Percentiles rank a stretch among this genome's conserved stretches.
phyloP scores from a whole-genome alignment of 192 early-diverging fungal species.

The Backusella sp. region DNA sequence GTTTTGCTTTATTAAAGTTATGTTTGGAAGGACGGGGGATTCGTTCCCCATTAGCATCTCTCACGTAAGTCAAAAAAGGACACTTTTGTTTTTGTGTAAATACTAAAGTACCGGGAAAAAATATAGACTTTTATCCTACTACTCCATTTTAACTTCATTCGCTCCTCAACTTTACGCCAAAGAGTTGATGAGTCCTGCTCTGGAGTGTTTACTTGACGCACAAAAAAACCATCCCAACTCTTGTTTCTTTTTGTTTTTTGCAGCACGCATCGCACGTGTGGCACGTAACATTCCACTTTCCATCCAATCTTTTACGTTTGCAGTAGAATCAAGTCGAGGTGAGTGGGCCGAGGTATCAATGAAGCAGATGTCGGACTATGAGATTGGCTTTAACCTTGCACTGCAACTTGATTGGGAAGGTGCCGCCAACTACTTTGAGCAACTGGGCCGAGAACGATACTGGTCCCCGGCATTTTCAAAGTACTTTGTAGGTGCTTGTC shows the following conservation, averaged over 20 bases:
- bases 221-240: constrained; percentile 34
- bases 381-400: constrained; percentile 47
- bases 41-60: constrained; percentile 48
- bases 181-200: constrained; percentile 11
- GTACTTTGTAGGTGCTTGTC: constrained; percentile 43
- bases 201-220: constrained; percentile 22
- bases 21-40: constrained; percentile 44
- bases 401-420: constrained; percentile 44
- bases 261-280: constrained; percentile 42
- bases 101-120: background rate
- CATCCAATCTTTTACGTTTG: constrained; percentile 19
- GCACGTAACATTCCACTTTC: constrained; percentile 25
- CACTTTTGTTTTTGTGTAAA: background rate
- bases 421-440: constrained; percentile 40
- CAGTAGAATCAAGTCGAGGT: constrained; percentile 18
- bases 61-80: constrained; percentile 42
- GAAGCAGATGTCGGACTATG: constrained; percentile 42
- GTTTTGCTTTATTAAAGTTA: constrained; percentile 45
- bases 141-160: constrained; percentile 24
- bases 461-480: constrained; percentile 48
- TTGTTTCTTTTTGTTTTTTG: constrained; percentile 50
- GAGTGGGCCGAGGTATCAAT: constrained; percentile 41
- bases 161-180: constrained; percentile 22
- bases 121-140: constrained; percentile 29
- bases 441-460: constrained; percentile 34